Evolutionary conservation across 768 basidiomycete genomes (phyloP), one percentile per base, ranked within the genome.

Genomic region (Lactifluus hygrophoroides): DNA sequence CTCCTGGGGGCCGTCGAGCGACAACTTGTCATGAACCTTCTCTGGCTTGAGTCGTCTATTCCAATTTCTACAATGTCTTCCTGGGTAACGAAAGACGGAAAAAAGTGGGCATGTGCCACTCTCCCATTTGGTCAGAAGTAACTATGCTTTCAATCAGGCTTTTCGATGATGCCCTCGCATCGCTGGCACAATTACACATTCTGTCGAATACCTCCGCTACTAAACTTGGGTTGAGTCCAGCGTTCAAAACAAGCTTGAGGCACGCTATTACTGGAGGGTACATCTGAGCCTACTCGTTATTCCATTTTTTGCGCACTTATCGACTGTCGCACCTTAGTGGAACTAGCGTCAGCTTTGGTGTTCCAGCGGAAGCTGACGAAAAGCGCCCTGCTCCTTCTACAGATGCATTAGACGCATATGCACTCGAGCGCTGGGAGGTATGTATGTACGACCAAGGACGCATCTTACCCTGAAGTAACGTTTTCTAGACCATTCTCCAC

Each of bases 391-490:
- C 77, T n/a, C 74, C 77, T 43, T 74, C 75, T 48, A 71, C 85
- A 17, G 82, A 85, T 45, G 75, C 74, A 11, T 75, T 96, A 17
- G 93, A 96, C 70, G 76, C 77, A 14, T 90, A 89, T 68, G 91
- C 94, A 1, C 74, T 91, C 42, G 88, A 90, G 66, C 79, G 90
- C 60, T 96, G 93, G 93, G 93, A 96, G 82, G 92, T 88, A 63
- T 61, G 92, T 88, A 63, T 61, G 77, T 40, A 43, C 25, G 23
- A 34, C 21, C 25, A 27, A 45, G 35, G 53, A 50, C 46, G 28
- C 23, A 16, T 50, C 50, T 28, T 40, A 27, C 11, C 32, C 56
- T 51, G 23, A 42, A 47, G 46, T 46, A 13, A 63, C 38, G 30
- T 9, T 23, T 44, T 46, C 30, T 61, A 98, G 94, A 94, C 92